Percentiles rank a stretch among this genome's conserved stretches.
Evolutionary conservation across 177 flowering plant species (phyloP).

Genomic region (Vitis hybrid): DNA sequence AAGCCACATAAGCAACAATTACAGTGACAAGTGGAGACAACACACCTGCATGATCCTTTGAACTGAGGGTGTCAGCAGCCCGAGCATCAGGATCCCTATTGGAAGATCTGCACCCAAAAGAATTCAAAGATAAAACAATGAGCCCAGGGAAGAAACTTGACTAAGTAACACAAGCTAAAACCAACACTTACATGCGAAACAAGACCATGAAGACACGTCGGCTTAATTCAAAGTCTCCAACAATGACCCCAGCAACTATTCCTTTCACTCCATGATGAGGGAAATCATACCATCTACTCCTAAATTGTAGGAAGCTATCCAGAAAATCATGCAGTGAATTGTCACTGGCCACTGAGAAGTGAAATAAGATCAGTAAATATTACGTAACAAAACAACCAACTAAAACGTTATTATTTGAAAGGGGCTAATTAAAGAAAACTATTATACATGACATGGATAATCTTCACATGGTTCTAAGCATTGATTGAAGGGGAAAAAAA

Average conservation of each 20-base stretch:
- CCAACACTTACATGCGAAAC: slow-evolving; percentile 76
- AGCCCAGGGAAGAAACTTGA: neutral
- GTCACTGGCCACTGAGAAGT: slow-evolving; percentile 67
- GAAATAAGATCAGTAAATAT: neutral
- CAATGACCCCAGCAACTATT: slow-evolving; percentile 85
- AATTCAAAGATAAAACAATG: neutral
- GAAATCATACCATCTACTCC: slow-evolving; percentile 98
- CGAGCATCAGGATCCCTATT: slow-evolving; percentile 78
- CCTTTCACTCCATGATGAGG: slow-evolving; percentile 79
- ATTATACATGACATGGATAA: neutral
- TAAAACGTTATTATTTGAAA: neutral
- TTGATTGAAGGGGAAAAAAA: too few species aligned
- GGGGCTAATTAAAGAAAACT: neutral
- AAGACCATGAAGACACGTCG: slow-evolving; percentile 90
- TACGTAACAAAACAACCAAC: neutral
- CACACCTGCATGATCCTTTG: slow-evolving; percentile 79
- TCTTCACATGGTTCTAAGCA: neutral
- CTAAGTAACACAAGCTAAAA: neutral
- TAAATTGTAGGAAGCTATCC: slow-evolving; percentile 85
- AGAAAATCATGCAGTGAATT: slow-evolving; percentile 76
- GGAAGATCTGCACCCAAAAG: slow-evolving; percentile 63
- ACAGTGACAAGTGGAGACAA: neutral
- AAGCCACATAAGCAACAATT: neutral
- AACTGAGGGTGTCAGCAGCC: slow-evolving; percentile 59
- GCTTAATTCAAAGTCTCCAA: slow-evolving; percentile 81